These are phyloP conservation scores for Phytophthora megakarya DNA, from an alignment of 352 stramenopile species.

Conservation along the genomic window DNA sequence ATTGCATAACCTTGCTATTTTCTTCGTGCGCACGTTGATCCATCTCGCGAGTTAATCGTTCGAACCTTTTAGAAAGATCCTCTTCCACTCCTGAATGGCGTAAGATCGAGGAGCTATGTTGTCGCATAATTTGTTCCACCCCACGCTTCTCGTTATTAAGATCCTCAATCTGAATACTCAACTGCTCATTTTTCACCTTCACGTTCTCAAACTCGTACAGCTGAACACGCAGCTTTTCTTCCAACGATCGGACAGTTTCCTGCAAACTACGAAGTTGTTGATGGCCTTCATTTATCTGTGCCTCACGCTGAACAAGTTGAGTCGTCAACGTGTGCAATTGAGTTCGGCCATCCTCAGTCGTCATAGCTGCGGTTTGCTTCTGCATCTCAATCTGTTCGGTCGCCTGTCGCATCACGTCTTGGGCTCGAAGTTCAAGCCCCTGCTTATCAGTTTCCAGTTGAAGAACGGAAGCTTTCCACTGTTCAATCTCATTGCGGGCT, in stretches of 20 bases:
- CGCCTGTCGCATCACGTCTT: conserved; percentile 54
- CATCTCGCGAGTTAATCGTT: conserved; percentile 46
- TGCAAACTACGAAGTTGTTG: conserved; percentile 47
- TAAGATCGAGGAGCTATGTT: conserved; percentile 23
- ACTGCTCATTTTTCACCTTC: conserved; percentile 37
- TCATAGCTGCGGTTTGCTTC: conserved; percentile 47
- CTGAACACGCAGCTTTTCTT: conserved; percentile 43
- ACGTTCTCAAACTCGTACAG: conserved; percentile 41
- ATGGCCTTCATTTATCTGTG: conserved; percentile 51
- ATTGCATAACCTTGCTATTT: conserved; percentile 44
- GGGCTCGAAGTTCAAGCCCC: conserved; percentile 50
- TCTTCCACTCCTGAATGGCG: conserved; percentile 35
- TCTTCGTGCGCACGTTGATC: conserved; percentile 48
- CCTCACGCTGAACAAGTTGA: conserved; percentile 48
- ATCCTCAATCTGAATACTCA: conserved; percentile 40
- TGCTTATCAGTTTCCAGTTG: conserved; percentile 63
- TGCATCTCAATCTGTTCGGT: conserved; percentile 55
- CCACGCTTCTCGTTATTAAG: conserved; percentile 47
- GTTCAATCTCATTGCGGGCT: conserved; percentile 44
- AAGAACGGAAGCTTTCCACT: conserved; percentile 38
- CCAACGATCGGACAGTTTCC: conserved; percentile 30
- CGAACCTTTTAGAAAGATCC: conserved; percentile 45
- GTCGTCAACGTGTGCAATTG: conserved; percentile 47
- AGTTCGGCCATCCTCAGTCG: conserved; percentile 46
- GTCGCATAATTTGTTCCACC: conserved; percentile 34